A percentile compares a stretch with the other conserved stretches of the same genome.
Conservation (phyloP, 164 flowering plant genomes). For the Vitis labrusca region DNA sequence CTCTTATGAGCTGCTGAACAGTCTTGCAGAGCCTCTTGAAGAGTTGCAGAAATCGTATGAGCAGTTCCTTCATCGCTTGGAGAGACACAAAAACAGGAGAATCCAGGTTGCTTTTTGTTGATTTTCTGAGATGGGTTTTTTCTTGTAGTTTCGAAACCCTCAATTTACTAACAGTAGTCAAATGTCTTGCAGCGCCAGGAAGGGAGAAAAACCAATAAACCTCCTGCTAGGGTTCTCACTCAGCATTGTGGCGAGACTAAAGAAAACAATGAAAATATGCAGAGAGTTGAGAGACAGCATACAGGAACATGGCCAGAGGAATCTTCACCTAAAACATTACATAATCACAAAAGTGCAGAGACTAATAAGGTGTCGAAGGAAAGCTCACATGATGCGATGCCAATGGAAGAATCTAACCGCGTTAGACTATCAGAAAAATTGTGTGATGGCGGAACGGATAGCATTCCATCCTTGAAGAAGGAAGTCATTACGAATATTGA, state of each 20-base stretch:
- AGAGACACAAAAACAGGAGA: conserved; percentile 54
- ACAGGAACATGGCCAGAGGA: conserved; percentile 1
- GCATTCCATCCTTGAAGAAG: neutral
- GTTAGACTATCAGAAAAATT: neutral
- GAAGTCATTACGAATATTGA: conserved; percentile 1
- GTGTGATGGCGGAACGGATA: neutral
- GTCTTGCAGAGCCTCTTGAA: conserved; percentile 84
- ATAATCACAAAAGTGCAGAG: neutral
- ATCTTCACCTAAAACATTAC: neutral
- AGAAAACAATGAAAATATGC: conserved; percentile 19
- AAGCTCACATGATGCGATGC: conserved; percentile 16
- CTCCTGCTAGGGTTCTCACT: conserved; percentile 18
- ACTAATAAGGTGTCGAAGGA: conserved; percentile 1
- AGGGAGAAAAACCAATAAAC: conserved; percentile 28
- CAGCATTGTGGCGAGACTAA: conserved; percentile 10
- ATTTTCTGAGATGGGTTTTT: conserved; percentile 3
- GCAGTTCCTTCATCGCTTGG: conserved; percentile 77
- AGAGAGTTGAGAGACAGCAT: conserved; percentile 10
- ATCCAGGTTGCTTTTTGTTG: conserved; percentile 41
- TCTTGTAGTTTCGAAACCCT: neutral
- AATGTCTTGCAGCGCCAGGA: conserved; percentile 42
- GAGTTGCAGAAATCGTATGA: conserved; percentile 83
- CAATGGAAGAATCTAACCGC: conserved; percentile 17
- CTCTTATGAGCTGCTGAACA: conserved; percentile 23
- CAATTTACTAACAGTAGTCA: conserved; percentile 20